Percentiles rank a stretch among this genome's conserved stretches.
These are phyloP conservation scores for Phytophthora palmivora DNA, from an alignment of 352 stramenopile species.

Conservation along the genomic window DNA sequence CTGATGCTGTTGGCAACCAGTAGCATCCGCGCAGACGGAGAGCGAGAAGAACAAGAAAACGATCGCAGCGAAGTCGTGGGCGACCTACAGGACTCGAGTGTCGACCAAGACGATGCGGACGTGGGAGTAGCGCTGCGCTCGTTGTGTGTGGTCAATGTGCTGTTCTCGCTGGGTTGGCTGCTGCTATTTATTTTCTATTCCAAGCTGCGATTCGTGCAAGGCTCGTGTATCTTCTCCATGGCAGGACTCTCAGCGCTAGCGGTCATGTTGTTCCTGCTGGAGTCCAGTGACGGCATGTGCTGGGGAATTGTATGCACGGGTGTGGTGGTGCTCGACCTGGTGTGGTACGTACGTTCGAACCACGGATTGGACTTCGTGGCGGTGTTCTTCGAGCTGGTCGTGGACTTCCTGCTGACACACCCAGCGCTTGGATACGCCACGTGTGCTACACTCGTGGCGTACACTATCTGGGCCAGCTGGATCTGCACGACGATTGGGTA, in stretches of 20 bases:
- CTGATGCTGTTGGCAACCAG: conserved; percentile 55
- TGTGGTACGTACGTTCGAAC: conserved; percentile 75
- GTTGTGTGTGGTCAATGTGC: conserved; percentile 72
- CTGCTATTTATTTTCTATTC: conserved; percentile 78
- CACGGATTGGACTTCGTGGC: conserved; percentile 82
- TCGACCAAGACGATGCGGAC: conserved; percentile 41
- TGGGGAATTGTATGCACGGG: conserved; percentile 51
- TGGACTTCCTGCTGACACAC: conserved; percentile 66
- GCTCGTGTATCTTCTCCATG: conserved; percentile 71
- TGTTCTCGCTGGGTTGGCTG: conserved; percentile 76
- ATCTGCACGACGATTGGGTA: conserved; percentile 80
- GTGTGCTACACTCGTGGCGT: conserved; percentile 54
- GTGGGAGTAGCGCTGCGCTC: conserved; percentile 66
- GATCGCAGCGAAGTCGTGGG: conserved; percentile 41
- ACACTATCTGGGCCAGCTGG: conserved; percentile 84
- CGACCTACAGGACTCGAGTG: conserved; percentile 19
- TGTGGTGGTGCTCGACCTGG: conserved; percentile 60
- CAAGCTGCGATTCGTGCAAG: conserved; percentile 79
- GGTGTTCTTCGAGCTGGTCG: conserved; percentile 86
- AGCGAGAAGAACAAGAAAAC: conserved; percentile 20
- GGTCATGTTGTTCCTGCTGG: conserved; percentile 60
- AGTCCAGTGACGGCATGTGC: conserved; percentile 54
- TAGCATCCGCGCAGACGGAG: conserved; percentile 46
- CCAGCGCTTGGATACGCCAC: conserved; percentile 66
- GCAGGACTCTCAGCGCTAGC: conserved; percentile 56